These are phyloP conservation scores for Fusarium tjaetaba DNA, from an alignment of 2,329 filamentous ascomycete genomes.

Conservation along the genomic window DNA sequence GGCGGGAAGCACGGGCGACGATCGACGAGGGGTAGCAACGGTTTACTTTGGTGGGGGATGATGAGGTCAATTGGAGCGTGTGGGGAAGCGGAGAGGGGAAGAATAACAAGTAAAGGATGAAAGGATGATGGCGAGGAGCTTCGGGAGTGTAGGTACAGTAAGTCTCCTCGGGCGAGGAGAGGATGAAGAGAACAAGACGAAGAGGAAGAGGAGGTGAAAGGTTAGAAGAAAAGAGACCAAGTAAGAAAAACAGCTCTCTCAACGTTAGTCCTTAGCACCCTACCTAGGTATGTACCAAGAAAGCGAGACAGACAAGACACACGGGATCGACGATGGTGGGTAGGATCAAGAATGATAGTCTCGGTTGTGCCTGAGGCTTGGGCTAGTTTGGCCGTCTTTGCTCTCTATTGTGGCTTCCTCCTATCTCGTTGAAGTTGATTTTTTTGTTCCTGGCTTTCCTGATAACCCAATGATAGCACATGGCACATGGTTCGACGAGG, in stretches of 20 bases:
- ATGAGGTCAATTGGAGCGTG: slow-evolving; percentile 34
- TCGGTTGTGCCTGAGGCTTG: slow-evolving; percentile 39
- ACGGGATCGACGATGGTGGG: slow-evolving; percentile 39
- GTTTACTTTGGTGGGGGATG: slow-evolving; percentile 28
- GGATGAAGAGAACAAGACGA: neutral
- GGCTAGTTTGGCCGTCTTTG: slow-evolving; percentile 8
- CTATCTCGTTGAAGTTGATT: neutral
- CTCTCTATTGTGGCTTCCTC: slow-evolving; percentile 25
- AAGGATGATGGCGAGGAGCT: slow-evolving; percentile 3
- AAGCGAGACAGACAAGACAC: slow-evolving; percentile 31
- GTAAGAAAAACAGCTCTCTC: slow-evolving; percentile 23
- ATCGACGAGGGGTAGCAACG: slow-evolving; percentile 37
- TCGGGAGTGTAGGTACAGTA: slow-evolving; percentile 4
- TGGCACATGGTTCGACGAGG: slow-evolving; percentile 24
- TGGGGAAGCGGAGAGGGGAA: slow-evolving; percentile 29
- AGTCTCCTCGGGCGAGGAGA: slow-evolving; percentile 18
- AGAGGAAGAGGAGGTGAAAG: slow-evolving; percentile 20
- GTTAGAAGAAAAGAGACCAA: slow-evolving; percentile 6
- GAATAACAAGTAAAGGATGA: slow-evolving; percentile 10
- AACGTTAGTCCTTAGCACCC: slow-evolving; percentile 9
- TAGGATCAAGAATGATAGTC: slow-evolving; percentile 39
- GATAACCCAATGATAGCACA: slow-evolving; percentile 2
- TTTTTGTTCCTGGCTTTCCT: slow-evolving; percentile 23
- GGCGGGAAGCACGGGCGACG: slow-evolving; percentile 32
- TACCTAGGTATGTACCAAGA: neutral